These are phyloP conservation scores for Chrysoporthe puriensis DNA, from an alignment of 2,329 filamentous ascomycete species.

Conservation along the genomic window DNA sequence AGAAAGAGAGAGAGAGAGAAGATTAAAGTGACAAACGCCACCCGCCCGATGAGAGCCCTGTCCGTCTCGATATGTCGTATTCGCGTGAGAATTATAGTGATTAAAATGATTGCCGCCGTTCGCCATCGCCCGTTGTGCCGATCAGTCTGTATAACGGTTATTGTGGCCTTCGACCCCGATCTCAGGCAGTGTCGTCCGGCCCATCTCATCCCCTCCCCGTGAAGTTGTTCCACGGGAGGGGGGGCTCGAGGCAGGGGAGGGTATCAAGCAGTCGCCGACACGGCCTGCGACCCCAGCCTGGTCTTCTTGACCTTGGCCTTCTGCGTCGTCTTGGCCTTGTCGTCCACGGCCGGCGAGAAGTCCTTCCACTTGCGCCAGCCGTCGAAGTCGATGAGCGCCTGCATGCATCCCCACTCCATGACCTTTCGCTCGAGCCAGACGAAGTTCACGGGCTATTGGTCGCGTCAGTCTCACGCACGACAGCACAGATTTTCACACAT, in stretches of 20 bases:
- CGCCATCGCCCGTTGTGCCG: not conserved
- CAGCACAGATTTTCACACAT: constrained; percentile 9
- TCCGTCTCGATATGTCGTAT: constrained; percentile 17
- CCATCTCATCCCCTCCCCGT: not conserved
- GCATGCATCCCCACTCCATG: constrained; percentile 99
- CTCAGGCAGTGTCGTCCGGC: not conserved
- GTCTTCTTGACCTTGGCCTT: constrained; percentile 30
- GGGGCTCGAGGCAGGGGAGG: not conserved
- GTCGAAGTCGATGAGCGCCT: constrained; percentile 96
- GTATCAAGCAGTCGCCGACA: constrained; percentile 23
- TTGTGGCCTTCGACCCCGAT: not conserved
- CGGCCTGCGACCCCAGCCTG: constrained; percentile 21
- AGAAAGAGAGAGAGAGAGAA: not conserved
- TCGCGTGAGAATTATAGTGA: constrained; percentile 18
- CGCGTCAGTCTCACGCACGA: constrained; percentile 27
- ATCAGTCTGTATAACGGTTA: not conserved
- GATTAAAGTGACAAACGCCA: not conserved
- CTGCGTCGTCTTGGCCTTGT: constrained; percentile 18
- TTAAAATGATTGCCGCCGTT: constrained; percentile 6
- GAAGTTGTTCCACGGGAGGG: not conserved
- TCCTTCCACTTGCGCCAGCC: constrained; percentile 98
- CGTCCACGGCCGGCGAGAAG: constrained; percentile 53
- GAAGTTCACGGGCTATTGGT: constrained; percentile 83
- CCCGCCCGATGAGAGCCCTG: not conserved
- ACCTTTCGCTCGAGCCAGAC: constrained; percentile 97